Conservation (phyloP, 768 basidiomycete species). For the Psilocybe sp. region DNA sequence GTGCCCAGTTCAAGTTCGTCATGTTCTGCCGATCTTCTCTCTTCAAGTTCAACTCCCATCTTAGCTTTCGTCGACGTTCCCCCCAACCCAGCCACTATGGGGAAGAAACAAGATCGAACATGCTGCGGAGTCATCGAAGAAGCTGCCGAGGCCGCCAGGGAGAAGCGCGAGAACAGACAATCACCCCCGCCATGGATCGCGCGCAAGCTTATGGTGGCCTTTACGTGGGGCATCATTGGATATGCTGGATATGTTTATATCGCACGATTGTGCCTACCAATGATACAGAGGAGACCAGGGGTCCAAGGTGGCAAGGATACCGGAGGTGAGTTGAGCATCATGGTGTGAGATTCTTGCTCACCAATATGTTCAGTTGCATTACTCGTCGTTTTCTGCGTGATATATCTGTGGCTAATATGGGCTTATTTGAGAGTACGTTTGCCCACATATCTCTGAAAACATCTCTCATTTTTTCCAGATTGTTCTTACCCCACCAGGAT, state of each 20-base stretch:
- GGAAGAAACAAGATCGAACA: constrained; percentile 10
- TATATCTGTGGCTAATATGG: constrained; percentile 77
- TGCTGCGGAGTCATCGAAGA: constrained; percentile 57
- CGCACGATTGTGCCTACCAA: constrained; percentile 64
- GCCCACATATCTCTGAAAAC: neutral
- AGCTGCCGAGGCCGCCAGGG: constrained; percentile 34
- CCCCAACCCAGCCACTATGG: no score
- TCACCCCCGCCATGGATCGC: constrained; percentile 73
- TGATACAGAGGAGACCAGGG: constrained; percentile 47
- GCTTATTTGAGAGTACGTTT: constrained; percentile 66
- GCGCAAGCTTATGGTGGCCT: constrained; percentile 62
- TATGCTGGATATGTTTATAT: constrained; percentile 81
- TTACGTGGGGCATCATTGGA: constrained; percentile 58
- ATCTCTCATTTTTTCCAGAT: constrained; percentile 38
- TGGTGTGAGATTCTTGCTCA: constrained; percentile 1
- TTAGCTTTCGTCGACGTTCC: no score
- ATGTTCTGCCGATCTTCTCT: no score
- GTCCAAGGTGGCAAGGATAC: constrained; percentile 46
- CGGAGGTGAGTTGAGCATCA: constrained; percentile 59
- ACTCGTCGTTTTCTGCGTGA: constrained; percentile 56
- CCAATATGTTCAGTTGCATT: constrained; percentile 54
- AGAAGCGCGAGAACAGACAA: constrained; percentile 36
- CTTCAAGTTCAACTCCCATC: no score
- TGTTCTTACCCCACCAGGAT: constrained; percentile 64
- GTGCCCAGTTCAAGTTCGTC: no score